Conservation (phyloP, 495 filamentous ascomycete species). For the Annulohypoxylon moriforme region DNA sequence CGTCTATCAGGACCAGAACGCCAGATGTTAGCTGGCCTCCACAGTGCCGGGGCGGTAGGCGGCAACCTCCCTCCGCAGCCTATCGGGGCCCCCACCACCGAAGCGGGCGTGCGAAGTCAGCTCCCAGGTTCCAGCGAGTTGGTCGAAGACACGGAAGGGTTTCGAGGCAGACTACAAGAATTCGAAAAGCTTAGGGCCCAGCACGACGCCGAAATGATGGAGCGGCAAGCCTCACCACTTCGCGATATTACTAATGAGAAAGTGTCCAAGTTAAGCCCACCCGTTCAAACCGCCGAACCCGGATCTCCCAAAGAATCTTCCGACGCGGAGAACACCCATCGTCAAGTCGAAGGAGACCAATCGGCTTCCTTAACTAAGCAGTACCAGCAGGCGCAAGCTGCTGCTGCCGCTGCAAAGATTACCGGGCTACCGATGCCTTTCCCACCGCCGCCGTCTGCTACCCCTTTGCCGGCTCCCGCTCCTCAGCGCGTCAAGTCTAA, state of each 20-base stretch:
- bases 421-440: conserved; percentile 83
- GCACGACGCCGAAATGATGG: conserved; percentile 61
- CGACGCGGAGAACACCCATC: conserved; percentile 10
- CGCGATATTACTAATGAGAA: conserved; percentile 33
- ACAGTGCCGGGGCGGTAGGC: conserved; percentile 39
- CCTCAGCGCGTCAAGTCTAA: conserved; percentile 86
- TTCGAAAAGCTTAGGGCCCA: conserved; percentile 68
- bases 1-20: conserved; percentile 51
- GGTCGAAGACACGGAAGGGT: conserved; percentile 62
- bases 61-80: conserved; percentile 47
- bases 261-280: conserved; percentile 16
- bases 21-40: conserved; percentile 51
- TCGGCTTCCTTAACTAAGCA: conserved; percentile 76
- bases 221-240: conserved; percentile 44
- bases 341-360: conserved; percentile 41
- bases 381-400: conserved; percentile 78
- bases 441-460: conserved; percentile 62
- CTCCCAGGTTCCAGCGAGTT: conserved; percentile 58
- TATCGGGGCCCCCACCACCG: conserved; percentile 46
- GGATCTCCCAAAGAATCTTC: conserved; percentile 11
- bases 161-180: conserved; percentile 63
- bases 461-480: conserved; percentile 85
- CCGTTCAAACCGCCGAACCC: conserved; percentile 15
- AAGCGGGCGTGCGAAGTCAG: conserved; percentile 51
- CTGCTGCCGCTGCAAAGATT: conserved; percentile 60